These are phyloP conservation scores for Poa annua DNA, from an alignment of 176 grass and related monocot species.

Conservation along the genomic window DNA sequence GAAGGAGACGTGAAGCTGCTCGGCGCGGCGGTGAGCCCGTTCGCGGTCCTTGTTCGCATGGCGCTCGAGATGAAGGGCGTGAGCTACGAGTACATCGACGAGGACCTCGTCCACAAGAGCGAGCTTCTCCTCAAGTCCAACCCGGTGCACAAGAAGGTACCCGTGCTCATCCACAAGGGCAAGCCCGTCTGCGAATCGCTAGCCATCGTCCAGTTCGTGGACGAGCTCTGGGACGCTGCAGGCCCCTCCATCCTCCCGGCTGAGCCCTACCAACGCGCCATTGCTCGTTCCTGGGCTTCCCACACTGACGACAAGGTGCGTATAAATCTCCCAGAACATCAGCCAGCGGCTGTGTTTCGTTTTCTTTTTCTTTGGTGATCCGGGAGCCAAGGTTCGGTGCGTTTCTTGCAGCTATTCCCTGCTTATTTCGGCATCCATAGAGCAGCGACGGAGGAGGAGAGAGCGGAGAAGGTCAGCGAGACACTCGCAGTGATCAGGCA, in stretches of 20 bases:
- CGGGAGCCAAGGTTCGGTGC: too few species aligned
- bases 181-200: constrained; percentile 52
- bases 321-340: neutral
- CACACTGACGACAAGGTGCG: constrained; percentile 30
- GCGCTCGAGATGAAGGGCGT: constrained; percentile 62
- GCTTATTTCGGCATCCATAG: neutral
- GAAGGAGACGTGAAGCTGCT: constrained; percentile 41
- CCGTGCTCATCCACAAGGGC: constrained; percentile 45
- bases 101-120: constrained; percentile 48
- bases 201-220: constrained; percentile 64
- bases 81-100: constrained; percentile 29
- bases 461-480: neutral
- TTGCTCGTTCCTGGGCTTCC: constrained; percentile 20
- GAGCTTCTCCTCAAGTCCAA: constrained; percentile 59
- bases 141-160: constrained; percentile 54
- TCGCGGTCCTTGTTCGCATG: constrained; percentile 36
- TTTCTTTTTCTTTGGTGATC: too few species aligned
- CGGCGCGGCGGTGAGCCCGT: constrained; percentile 37
- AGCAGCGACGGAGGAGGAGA: neutral
- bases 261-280: constrained; percentile 33
- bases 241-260: constrained; percentile 40
- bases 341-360: too few species aligned
- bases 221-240: constrained; percentile 48
- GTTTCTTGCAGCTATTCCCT: neutral
- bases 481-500: neutral